Conservation (phyloP, 495 filamentous ascomycete species). For the Aspergillus campestris region DNA sequence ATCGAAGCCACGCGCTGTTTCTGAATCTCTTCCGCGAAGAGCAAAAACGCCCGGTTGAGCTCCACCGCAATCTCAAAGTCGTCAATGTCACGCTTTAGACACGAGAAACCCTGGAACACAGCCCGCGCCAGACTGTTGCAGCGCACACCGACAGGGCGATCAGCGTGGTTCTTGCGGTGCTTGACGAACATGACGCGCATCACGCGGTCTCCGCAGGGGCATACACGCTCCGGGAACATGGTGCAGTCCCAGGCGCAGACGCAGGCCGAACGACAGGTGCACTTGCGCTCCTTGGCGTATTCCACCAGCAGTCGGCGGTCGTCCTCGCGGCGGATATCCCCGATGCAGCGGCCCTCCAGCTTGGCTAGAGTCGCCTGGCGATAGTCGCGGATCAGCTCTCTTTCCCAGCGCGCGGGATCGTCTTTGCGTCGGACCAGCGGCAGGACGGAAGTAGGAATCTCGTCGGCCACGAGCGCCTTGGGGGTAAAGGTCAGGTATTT, state of each 20-base stretch:
- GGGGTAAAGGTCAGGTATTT: constrained; percentile 25
- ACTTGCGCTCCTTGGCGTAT: constrained; percentile 23
- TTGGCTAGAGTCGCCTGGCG: constrained; percentile 23
- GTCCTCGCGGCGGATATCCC: constrained; percentile 26
- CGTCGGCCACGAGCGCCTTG: constrained; percentile 4
- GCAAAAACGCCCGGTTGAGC: constrained; percentile 12
- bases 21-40: constrained; percentile 20
- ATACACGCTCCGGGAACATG: constrained; percentile 15
- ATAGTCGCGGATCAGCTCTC: constrained; percentile 21
- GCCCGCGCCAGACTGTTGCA: constrained; percentile 18
- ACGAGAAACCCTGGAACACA: constrained; percentile 21
- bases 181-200: constrained; percentile 22
- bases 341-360: constrained; percentile 24
- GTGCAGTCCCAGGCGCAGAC: constrained; percentile 28
- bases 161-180: constrained; percentile 8
- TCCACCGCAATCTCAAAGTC: constrained; percentile 13
- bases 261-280: constrained; percentile 26
- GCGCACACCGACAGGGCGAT: constrained; percentile 13
- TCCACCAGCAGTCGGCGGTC: constrained; percentile 11
- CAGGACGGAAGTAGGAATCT: constrained; percentile 11
- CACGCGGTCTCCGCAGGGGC: constrained; percentile 30
- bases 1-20: constrained; percentile 14
- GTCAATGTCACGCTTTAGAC: constrained; percentile 8
- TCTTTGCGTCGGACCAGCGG: constrained; percentile 16
- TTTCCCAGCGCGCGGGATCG: constrained; percentile 12